Percentiles rank a stretch among this genome's conserved stretches.
These are phyloP conservation scores for Closterium sp. DNA, from an alignment of 139 green algal species.

Conservation along the genomic window DNA sequence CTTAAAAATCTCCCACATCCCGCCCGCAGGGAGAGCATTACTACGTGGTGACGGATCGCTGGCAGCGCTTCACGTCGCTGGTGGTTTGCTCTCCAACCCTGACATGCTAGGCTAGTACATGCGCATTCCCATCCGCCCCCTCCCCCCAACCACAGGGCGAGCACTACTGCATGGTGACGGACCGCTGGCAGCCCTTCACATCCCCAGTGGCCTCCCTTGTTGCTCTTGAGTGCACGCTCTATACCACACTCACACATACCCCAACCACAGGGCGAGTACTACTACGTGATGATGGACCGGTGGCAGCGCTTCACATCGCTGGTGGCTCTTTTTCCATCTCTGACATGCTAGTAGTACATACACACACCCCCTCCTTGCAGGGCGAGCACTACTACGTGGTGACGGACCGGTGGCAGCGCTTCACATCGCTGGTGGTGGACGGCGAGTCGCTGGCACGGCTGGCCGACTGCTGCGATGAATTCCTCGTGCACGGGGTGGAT, in stretches of 20 bases:
- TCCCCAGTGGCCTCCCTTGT: conserved; percentile 45
- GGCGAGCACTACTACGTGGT: conserved; percentile 72
- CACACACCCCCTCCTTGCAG: conserved; percentile 4
- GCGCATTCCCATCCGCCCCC: neutral
- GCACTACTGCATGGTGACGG: conserved; percentile 70
- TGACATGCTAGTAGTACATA: too few relatives aligned
- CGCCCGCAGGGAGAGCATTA: conserved; percentile 55
- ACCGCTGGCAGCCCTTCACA: conserved; percentile 60
- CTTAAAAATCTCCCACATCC: neutral
- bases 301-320: conserved; percentile 60
- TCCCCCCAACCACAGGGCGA: conserved; percentile 34
- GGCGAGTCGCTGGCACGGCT: conserved; percentile 67
- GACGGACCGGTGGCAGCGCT: conserved; percentile 60
- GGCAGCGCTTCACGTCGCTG: conserved; percentile 58
- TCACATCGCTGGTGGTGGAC: conserved; percentile 59
- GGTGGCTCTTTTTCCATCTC: neutral
- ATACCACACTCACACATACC: too few relatives aligned
- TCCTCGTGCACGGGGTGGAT: conserved; percentile 96
- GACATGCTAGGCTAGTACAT: too few relatives aligned
- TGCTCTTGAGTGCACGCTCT: too few relatives aligned
- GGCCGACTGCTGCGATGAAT: conserved; percentile 82
- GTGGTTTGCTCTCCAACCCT: neutral
- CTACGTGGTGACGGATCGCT: conserved; percentile 67
- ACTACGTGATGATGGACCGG: conserved; percentile 63
- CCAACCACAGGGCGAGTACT: too few relatives aligned